A percentile compares a stretch with the other conserved stretches of the same genome.
These are phyloP conservation scores for Orobanche coerulescens DNA, from an alignment of 257 asterid genomes.

Conservation along the genomic window DNA sequence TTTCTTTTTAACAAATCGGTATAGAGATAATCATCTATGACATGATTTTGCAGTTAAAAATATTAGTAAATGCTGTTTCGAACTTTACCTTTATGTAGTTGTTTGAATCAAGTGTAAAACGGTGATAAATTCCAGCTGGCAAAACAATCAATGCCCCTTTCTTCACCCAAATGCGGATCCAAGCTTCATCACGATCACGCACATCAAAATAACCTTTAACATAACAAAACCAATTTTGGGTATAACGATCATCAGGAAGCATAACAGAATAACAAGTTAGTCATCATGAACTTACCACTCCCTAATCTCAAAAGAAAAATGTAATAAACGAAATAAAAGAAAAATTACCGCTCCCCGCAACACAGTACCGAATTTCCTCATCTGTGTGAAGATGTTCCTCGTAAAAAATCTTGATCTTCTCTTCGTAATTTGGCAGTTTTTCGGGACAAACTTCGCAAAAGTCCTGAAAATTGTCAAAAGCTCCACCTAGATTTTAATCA, in stretches of 20 bases:
- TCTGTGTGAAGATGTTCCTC: slow-evolving; percentile 96
- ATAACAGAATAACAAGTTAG: slow-evolving; percentile 6
- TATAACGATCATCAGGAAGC: too few species aligned
- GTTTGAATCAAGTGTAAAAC: slow-evolving; percentile 73
- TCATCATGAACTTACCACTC: slow-evolving; percentile 45
- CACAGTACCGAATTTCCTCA: slow-evolving; percentile 92
- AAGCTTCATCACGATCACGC: slow-evolving; percentile 61
- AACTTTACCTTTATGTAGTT: slow-evolving; percentile 69
- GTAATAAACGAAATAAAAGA: too few species aligned
- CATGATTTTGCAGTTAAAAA: too few species aligned
- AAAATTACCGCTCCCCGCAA: slow-evolving; percentile 40
- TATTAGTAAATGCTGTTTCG: too few species aligned
- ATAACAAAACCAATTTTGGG: too few species aligned
- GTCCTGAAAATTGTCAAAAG: slow-evolving; percentile 62
- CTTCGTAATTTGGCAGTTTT: slow-evolving; percentile 75
- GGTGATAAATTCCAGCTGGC: slow-evolving; percentile 95
- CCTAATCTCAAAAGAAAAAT: slow-evolving; percentile 26
- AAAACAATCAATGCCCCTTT: slow-evolving; percentile 85
- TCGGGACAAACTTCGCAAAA: slow-evolving; percentile 89
- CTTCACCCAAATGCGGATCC: slow-evolving; percentile 91
- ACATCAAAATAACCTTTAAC: slow-evolving; percentile 80
- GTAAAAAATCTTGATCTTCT: slow-evolving; percentile 69
- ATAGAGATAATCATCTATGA: too few species aligned
- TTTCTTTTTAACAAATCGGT: too few species aligned
- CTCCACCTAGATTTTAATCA: too few species aligned